These are phyloP conservation scores for Pleomassaria siparia DNA, from an alignment of 2,329 filamentous ascomycete genomes.

Conservation along the genomic window DNA sequence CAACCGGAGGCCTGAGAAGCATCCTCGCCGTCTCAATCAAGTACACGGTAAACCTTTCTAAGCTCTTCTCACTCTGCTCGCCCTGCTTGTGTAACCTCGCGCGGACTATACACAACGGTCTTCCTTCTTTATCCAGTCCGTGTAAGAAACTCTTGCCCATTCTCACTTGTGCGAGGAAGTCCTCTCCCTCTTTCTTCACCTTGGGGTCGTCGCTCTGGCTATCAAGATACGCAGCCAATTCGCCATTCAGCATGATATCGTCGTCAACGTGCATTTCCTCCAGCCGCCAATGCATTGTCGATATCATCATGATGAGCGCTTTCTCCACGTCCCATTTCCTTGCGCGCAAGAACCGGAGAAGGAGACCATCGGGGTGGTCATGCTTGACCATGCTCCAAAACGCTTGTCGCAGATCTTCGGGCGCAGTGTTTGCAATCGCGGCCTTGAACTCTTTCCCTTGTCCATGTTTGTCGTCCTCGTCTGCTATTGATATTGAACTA, in stretches of 20 bases:
- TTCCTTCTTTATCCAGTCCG: conserved; percentile 77
- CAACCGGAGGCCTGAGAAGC: conserved; percentile 74
- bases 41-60: conserved; percentile 91
- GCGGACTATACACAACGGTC: conserved; percentile 84
- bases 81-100: conserved; percentile 79
- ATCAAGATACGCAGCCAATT: conserved; percentile 60
- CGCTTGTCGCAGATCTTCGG: conserved; percentile 75
- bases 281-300: conserved; percentile 88
- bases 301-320: conserved; percentile 90
- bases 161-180: conserved; percentile 80
- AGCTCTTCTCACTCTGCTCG: conserved; percentile 76
- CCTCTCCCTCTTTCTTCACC: conserved; percentile 68
- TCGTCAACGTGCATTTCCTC: conserved; percentile 85
- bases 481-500: conserved; percentile 33
- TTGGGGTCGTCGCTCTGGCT: conserved; percentile 60
- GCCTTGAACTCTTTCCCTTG: conserved; percentile 84
- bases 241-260: conserved; percentile 64
- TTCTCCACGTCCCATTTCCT: conserved; percentile 84
- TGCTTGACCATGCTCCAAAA: conserved; percentile 96
- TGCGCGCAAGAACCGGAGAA: conserved; percentile 53
- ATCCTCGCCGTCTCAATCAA: conserved; percentile 92
- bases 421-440: conserved; percentile 72
- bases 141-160: conserved; percentile 94
- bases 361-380: conserved; percentile 84
- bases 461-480: conserved; percentile 84